Evolutionary conservation across 1,284 basidiomycete genomes (phyloP).

Genomic region (Marasmius oreades): DNA sequence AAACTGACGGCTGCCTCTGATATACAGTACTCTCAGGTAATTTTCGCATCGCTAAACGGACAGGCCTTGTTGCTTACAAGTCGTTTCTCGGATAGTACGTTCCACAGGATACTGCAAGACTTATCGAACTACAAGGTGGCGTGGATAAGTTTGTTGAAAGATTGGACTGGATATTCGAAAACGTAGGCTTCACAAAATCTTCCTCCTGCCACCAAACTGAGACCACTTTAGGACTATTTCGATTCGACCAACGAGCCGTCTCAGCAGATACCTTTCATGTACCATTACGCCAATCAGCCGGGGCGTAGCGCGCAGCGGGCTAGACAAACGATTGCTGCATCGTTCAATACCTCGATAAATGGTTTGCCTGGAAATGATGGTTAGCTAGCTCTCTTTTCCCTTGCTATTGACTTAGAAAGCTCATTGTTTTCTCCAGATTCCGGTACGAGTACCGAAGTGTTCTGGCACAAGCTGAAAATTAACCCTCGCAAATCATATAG

Average conservation of each 20-base stretch:
- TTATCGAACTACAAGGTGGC: conserved; percentile 60
- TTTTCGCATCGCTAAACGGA: background rate
- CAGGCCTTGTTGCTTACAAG: background rate
- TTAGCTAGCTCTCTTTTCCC: background rate
- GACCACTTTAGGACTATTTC: conserved; percentile 40
- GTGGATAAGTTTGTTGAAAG: conserved; percentile 46
- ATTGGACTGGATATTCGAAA: conserved; percentile 52
- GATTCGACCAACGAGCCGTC: conserved; percentile 59
- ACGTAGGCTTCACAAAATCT: conserved; percentile 34
- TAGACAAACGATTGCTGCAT: background rate
- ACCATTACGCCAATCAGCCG: conserved; percentile 57
- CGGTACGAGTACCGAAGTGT: no score
- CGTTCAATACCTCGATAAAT: conserved; percentile 12
- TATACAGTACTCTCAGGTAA: conserved; percentile 45
- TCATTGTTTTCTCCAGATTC: no score
- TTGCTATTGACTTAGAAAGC: background rate
- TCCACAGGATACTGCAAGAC: conserved; percentile 58
- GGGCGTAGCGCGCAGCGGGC: conserved; percentile 32
- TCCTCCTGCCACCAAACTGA: background rate
- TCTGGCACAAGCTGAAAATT: background rate
- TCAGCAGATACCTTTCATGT: conserved; percentile 62
- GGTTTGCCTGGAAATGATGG: conserved; percentile 13
- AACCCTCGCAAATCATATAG: conserved; percentile 23
- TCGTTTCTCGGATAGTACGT: conserved; percentile 38
- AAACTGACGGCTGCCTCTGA: background rate